phyloP scores from a whole-genome alignment of 2,329 filamentous ascomycete genomes.

The Colletotrichum plurivorum region DNA sequence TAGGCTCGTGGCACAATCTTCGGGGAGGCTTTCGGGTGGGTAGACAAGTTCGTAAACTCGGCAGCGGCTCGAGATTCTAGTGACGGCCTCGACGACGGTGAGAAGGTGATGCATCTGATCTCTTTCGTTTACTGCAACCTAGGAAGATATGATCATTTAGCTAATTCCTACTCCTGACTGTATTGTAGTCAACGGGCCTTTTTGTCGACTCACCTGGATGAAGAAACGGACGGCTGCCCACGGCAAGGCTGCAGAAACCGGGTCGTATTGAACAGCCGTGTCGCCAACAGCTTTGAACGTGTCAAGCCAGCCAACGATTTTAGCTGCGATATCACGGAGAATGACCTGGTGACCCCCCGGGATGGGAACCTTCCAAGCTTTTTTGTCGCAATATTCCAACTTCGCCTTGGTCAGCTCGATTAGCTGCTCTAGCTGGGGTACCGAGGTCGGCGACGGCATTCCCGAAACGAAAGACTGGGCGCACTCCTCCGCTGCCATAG shows the following conservation, averaged over 20 bases:
- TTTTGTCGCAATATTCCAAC: neutral
- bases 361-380: neutral
- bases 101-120: neutral
- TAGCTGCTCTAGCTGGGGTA: neutral
- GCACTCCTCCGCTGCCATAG: neutral
- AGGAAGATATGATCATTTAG: too few species aligned
- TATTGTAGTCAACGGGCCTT: neutral
- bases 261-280: neutral
- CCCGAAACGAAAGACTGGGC: neutral
- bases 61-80: neutral
- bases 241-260: neutral
- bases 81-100: neutral
- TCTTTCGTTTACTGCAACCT: neutral
- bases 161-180: too few species aligned
- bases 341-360: neutral
- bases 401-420: neutral
- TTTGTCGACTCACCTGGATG: neutral
- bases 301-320: neutral
- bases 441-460: neutral
- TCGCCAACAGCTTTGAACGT: neutral
- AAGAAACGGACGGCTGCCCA: slow-evolving; percentile 1
- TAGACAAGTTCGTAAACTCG: neutral
- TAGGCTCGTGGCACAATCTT: neutral
- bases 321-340: neutral
- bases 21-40: neutral